Base-by-base conservation (phyloP, 306 rosid genomes). In the Senna tora region DNA sequence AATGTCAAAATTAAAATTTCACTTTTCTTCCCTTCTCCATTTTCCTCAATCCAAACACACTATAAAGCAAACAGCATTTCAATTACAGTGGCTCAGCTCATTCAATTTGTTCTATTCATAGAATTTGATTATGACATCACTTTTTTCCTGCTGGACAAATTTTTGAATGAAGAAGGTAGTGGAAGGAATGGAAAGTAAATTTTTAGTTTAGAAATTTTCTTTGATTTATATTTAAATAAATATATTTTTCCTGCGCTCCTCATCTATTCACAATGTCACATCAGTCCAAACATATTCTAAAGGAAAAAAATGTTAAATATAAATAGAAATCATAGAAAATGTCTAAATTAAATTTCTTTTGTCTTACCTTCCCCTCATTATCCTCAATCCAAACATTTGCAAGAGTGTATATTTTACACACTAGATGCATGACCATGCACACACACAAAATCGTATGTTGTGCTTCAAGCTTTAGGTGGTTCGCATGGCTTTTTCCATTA, bases 371-470 rank as follows among this genome's bases (percentile, higher is more conserved):
- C 39, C 39, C 5, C 7, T 3, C 39, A 36, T 36, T 41, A 0
- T 41, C 13, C 6, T 41, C 3, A 10, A 0, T 41, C 46, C 2
- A 41, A 3, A 3, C 1, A 41, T 7, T 0, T 66, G 47, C 52
- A 33, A 17, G 95, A 85, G 97, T 96, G 84, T 79, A 28, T 32
- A 57, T 6, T 57, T 6, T 57, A 10, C 86, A 89, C 77, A 87
- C 92, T 1, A 92, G 42, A 21, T n/a, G 96, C 73, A 89, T 91
- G 75, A 89, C 94, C 94, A 90, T 79, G 13, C 73, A 34, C 5
- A 56, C 34, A 0, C 9, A 11, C 25, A n/a, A 63, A 89, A 57
- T 69, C 41, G 39, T 19, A 63, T 65, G 42, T 74, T 71, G 28
- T 51, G 28, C 14, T 71, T 71, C n/a, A n/a, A n/a, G n/a, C n/a